Evolutionary conservation across 305 asterid genomes (phyloP), one percentile per base, ranked within the genome.

Genomic region (Ajuga reptans): DNA sequence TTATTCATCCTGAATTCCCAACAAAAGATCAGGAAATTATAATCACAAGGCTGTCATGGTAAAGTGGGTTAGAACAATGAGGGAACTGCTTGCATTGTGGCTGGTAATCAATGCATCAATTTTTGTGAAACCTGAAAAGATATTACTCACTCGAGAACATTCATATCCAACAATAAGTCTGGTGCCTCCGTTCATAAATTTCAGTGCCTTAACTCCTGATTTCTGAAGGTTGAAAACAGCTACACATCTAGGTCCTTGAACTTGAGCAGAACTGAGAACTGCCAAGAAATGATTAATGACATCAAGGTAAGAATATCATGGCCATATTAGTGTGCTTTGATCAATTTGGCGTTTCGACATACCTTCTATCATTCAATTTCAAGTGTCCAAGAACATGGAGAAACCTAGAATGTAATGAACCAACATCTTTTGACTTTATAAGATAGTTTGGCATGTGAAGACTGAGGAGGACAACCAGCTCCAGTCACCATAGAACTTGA

Each of bases 131-230:
- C 63, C 56, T 50, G 74, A 42, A 31, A 64, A 37, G 59, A 41
- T 45, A 61, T 71, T 69, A 82, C 94, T 80, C 75, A 92, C 96
- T 71, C 83, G 89, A 65, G 89, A 80, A 81, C 87, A 84, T 82
- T 82, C 83, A 70, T 86, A 85, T 79, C 89, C 98, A 71, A 84
- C 79, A 72, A 83, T 75, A 71, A 92, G 96, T 79, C 77, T 85
- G 71, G 84, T 80, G 70, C 96, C 92, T 66, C 63, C 68, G 66
- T 78, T 76, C 57, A 84, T 51, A 61, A 89, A 92, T 49, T 80
- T 80, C 66, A 87, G 79, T 42, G 88, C 84, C 81, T 60, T 87
- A 76, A 92, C 85, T 66, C 79, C 76, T 71, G 94, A 82, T 67
- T 84, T 75, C 36, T 80, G 83, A 77, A 92, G 83, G 64, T 81